Evolutionary conservation across 306 rosid species (phyloP), one percentile per base, ranked within the genome.

Genomic region (Pterocarpus santalinus): DNA sequence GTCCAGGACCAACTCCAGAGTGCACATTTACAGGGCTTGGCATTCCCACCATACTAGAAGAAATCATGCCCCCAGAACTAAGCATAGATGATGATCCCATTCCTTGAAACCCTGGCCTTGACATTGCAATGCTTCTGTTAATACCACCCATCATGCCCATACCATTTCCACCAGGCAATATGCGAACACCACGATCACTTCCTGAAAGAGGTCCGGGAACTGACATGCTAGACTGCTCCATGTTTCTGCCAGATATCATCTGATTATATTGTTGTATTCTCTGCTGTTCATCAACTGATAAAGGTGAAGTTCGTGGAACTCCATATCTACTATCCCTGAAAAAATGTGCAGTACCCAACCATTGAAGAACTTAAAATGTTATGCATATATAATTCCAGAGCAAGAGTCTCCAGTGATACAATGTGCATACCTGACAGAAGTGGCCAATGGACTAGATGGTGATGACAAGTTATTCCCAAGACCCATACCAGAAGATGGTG

Each of bases 231-330:
- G 97, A 71, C 66, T 94, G 98, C 80, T 84, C 94, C 84, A 90
- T 76, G 82, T 79, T 94, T 85, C 98, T 88, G 69, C 94, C 80
- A 13, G 99, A 85, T 52, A 92, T 53, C 85, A 89, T 88, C 85
- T 88, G 97, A 82, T 90, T 94, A 80, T 90, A 92, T 55, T 95
- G 96, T 82, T 91, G 99, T 77, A 88, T 79, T 86, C 92, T 88
- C 85, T 96, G 93, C 88, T 94, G 99, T 82, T 94, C 99, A 49
- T 96, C 99, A n/a, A 80, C 97, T 5, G 93, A 90, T 88, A 91
- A 78, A 60, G 94, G 87, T 1, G 92, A 82, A 65, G 85, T 55
- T 81, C 99, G 89, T 6, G 94, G 90, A 87, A 87, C 90, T 60
- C 91, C 86, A 74, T 80, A 96, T 80, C 97, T 89, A 73, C 84